Base-by-base conservation (phyloP, 2,329 filamentous ascomycete species). In the Colletotrichum costaricense region DNA sequence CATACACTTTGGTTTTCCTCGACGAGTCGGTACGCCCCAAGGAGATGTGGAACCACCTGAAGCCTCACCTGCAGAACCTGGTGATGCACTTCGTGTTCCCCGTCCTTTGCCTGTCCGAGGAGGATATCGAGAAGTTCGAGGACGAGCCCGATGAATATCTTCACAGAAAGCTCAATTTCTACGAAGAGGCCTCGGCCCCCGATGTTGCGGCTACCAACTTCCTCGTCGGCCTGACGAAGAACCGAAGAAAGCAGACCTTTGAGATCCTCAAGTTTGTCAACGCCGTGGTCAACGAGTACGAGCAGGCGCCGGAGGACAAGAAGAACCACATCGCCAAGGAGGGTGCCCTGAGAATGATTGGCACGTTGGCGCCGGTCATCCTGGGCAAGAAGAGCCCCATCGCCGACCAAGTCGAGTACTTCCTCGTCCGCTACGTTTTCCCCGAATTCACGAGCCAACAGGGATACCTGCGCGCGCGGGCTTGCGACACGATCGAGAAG, bases 341-440 rank as follows among this genome's bases (percentile, higher is more conserved):
- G 83, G 97, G 97, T 79, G 97, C 97, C 60, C 84, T 99, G 80
- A 91, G 97, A 75, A 98, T 99, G 95, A 98, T 99, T 80, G 97
- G 95, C 30, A 98, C 96, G 1, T 87, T 99, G 59, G 94, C 97
- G 0, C 94, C 95, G 38, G 96, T 99, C 65, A 97, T 99, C 62
- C 88, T 99, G 46, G 95, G 95, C 77, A 99, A 98, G 89, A 98
- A 98, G 89, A 98, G 95, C 80, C 97, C 97, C 1, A 98, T 99
- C 76, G 97, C 96, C 46, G 94, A 98, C 80, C 95, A 98, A 83
- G 95, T 98, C 70, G 97, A 99, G 83, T 98, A 98, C 83, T 99
- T 99, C 88, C 93, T 99, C 77, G 96, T 98, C 66, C 94, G 96
- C 79, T 97, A 98, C 80, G 97, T 99, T 70, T 98, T 99, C 87